These are phyloP conservation scores for Alternaria triticina DNA, from an alignment of 2,329 filamentous ascomycete genomes.

Conservation along the genomic window DNA sequence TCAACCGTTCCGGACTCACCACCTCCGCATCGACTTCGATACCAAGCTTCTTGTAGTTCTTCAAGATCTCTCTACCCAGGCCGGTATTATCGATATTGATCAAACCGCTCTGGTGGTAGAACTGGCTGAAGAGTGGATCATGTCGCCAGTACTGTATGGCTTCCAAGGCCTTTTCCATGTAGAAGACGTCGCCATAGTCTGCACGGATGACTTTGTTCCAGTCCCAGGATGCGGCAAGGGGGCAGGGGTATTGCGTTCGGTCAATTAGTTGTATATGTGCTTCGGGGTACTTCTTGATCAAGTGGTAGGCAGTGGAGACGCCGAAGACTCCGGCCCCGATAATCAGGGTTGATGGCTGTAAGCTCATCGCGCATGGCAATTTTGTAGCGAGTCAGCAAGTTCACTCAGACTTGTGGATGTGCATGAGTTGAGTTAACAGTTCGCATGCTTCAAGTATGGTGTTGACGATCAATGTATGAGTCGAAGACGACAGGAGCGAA, in stretches of 20 bases:
- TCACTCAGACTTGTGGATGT: accelerated
- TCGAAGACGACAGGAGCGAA: not conserved
- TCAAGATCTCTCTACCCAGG: accelerated
- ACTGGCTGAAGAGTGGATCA: not conserved
- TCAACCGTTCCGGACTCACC: not conserved
- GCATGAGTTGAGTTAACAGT: not conserved
- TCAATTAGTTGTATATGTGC: not conserved
- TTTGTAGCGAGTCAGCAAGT: not conserved
- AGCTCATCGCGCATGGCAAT: not conserved
- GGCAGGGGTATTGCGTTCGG: not conserved
- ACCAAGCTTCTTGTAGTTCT: not conserved
- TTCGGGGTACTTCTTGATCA: not conserved
- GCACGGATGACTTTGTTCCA: not conserved
- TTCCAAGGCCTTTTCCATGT: not conserved
- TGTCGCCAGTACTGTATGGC: not conserved
- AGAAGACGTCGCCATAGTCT: not conserved
- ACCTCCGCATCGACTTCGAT: accelerated
- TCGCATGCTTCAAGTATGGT: not conserved
- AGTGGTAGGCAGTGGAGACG: not conserved
- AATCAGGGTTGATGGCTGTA: not conserved
- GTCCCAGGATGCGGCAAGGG: not conserved
- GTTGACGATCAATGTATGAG: not conserved
- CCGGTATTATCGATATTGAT: not conserved
- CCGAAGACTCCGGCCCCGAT: not conserved
- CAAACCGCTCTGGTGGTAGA: not conserved